These are phyloP conservation scores for Solanum arcanum DNA, from an alignment of 257 asterid genomes.

Conservation along the genomic window DNA sequence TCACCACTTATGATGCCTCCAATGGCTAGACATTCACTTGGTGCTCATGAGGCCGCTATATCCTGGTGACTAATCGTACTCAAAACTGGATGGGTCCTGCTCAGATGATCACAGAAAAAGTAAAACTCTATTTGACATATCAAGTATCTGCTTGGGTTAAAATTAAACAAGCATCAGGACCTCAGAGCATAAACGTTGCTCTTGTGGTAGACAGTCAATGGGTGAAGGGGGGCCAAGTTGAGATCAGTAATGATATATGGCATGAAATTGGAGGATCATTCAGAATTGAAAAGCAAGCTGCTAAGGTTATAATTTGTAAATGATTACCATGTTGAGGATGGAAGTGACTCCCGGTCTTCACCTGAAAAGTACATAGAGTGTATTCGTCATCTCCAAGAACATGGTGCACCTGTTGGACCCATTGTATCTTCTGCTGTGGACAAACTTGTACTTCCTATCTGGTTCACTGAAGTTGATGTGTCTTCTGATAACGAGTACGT, in stretches of 20 bases:
- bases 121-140: constrained; percentile 64
- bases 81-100: constrained; percentile 98
- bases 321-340: constrained; percentile 76
- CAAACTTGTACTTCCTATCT: constrained; percentile 66
- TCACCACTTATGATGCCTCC: constrained; percentile 85
- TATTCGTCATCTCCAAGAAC: constrained; percentile 55
- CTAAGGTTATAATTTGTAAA: constrained; percentile 62
- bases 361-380: constrained; percentile 75
- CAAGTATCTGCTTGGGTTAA: constrained; percentile 94
- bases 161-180: constrained; percentile 36
- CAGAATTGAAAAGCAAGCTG: constrained; percentile 63
- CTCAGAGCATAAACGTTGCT: constrained; percentile 62
- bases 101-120: constrained; percentile 59
- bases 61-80: constrained; percentile 57
- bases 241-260: constrained; percentile 62
- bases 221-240: constrained; percentile 87
- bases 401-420: constrained; percentile 78
- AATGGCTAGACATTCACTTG: constrained; percentile 78
- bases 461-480: constrained; percentile 84
- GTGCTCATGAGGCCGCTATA: constrained; percentile 57
- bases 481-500: constrained; percentile 50
- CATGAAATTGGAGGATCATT: constrained; percentile 87
- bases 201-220: constrained; percentile 72
- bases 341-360: constrained; percentile 42
- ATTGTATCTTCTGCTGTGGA: constrained; percentile 60